Percentiles rank a stretch among this genome's conserved stretches.
Conservation (phyloP, 2,329 filamentous ascomycete species). For the Clonostachys sp. region DNA sequence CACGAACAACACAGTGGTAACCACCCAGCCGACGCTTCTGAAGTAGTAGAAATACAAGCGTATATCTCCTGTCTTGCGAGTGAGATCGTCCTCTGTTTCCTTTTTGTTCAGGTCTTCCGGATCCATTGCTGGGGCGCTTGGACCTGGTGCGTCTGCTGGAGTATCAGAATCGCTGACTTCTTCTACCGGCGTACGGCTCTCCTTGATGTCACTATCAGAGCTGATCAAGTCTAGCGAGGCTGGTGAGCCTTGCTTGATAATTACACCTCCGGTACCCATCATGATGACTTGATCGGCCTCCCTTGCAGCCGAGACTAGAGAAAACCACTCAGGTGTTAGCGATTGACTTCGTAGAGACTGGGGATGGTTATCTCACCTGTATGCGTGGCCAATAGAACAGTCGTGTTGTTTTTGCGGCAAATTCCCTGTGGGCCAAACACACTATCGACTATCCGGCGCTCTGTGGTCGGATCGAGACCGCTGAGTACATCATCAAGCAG, state of each 20-base stretch:
- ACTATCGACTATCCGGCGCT: slow-evolving; percentile 28
- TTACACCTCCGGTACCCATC: slow-evolving; percentile 28
- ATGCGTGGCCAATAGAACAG: slow-evolving; percentile 26
- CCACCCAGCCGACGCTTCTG: slow-evolving; percentile 1
- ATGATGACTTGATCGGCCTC: slow-evolving; percentile 41
- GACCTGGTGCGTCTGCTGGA: too few species aligned
- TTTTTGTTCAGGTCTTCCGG: slow-evolving; percentile 8
- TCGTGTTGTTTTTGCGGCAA: slow-evolving; percentile 18
- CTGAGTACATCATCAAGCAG: slow-evolving; percentile 34
- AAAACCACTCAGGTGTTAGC: too few species aligned
- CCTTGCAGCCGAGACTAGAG: slow-evolving; percentile 11
- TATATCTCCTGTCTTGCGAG: slow-evolving; percentile 17
- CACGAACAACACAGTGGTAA: not conserved
- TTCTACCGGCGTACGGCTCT: too few species aligned
- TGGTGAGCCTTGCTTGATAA: slow-evolving; percentile 32
- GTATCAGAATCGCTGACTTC: too few species aligned
- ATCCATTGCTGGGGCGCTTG: not conserved
- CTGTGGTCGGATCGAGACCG: slow-evolving; percentile 32
- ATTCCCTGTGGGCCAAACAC: slow-evolving; percentile 30
- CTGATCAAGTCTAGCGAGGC: too few species aligned
- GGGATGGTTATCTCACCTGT: slow-evolving; percentile 10
- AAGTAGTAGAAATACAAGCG: slow-evolving; percentile 19
- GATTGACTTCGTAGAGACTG: too few species aligned
- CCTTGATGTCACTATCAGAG: slow-evolving; percentile 4
- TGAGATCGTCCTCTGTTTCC: slow-evolving; percentile 6